These are phyloP conservation scores for Cladorrhinum samala DNA, from an alignment of 495 filamentous ascomycete species.

Conservation along the genomic window DNA sequence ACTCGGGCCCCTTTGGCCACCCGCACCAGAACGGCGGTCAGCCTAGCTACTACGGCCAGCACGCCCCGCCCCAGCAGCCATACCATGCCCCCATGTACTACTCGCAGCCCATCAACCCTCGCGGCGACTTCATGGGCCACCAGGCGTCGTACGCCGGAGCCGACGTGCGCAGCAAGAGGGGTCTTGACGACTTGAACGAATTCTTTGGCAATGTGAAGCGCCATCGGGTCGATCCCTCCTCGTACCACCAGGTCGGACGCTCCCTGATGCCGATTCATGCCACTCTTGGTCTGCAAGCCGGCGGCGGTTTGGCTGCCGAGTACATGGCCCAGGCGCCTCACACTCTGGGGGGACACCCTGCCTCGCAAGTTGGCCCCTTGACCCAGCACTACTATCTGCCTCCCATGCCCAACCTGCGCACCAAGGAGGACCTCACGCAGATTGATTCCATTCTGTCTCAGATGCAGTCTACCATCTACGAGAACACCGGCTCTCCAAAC, in stretches of 20 bases:
- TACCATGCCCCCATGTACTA: slow-evolving; percentile 59
- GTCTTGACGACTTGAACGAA: slow-evolving; percentile 81
- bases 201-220: slow-evolving; percentile 91
- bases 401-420: slow-evolving; percentile 76
- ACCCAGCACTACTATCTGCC: slow-evolving; percentile 72
- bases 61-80: slow-evolving; percentile 55
- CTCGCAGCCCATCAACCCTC: slow-evolving; percentile 44
- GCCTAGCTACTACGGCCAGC: slow-evolving; percentile 50
- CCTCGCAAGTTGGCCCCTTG: slow-evolving; percentile 48
- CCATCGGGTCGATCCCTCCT: slow-evolving; percentile 76
- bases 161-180: slow-evolving; percentile 63
- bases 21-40: slow-evolving; percentile 43
- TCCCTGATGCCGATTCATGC: slow-evolving; percentile 68
- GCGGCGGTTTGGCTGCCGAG: slow-evolving; percentile 55
- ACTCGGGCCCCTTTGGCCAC: slow-evolving; percentile 46
- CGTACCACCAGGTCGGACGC: slow-evolving; percentile 74
- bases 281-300: slow-evolving; percentile 57
- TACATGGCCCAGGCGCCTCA: slow-evolving; percentile 56
- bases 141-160: slow-evolving; percentile 52
- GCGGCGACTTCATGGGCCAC: slow-evolving; percentile 44
- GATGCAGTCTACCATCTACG: slow-evolving; percentile 90
- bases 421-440: slow-evolving; percentile 85
- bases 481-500: slow-evolving; percentile 60
- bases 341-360: slow-evolving; percentile 37
- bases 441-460: slow-evolving; percentile 92